Base-by-base conservation (phyloP, 1,139 yeast species). In the Yamadazyma blattariae region DNA sequence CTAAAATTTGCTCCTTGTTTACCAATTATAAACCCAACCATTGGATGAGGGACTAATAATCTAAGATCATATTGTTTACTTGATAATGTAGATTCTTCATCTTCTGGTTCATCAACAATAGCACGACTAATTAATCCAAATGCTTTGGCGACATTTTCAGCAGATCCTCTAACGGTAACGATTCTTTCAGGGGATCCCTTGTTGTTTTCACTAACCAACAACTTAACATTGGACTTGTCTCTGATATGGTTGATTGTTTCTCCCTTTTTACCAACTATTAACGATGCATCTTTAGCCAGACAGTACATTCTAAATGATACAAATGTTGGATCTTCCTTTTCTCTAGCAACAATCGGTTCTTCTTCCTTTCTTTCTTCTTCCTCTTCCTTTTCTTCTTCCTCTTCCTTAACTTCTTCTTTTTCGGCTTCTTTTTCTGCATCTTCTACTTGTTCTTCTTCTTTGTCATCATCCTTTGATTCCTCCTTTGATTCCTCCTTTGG, bases 11-110 rank as follows among this genome's bases (percentile, higher is more conserved):
- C 64, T 9, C 96, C 95, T 38, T 72, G 81, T 50, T 82, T 82
- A 11, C 96, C 96, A 46, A 88, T 88, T 33, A 89, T 73, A 47
- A 76, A 82, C 0, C 96, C 96, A 66, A 87, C 85, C 54, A 84
- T 63, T 3, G 84, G 81, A 56, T 87, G 92, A 2, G 96, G 95
- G 25, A 89, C 71, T 37, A 88, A 62, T 13, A 88, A 54, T 44
- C 81, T 73, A 45, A 88, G 59, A 35, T 74, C 74, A 43, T 78
- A 75, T 36, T 71, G 77, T 42, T 66, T 64, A 24, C 87, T 75
- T 35, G 70, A 67, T 27, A 74, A 61, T 3, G 75, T 62, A 1
- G 86, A 79, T 3, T 87, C 79, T 41, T 68, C 74, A 44, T 77
- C 83, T 50, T 79, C 79, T 1, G 83, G 81, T 54, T 85, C 94